phyloP scores from a whole-genome alignment of 2,329 filamentous ascomycete species.

The Cordyceps cicadae region DNA sequence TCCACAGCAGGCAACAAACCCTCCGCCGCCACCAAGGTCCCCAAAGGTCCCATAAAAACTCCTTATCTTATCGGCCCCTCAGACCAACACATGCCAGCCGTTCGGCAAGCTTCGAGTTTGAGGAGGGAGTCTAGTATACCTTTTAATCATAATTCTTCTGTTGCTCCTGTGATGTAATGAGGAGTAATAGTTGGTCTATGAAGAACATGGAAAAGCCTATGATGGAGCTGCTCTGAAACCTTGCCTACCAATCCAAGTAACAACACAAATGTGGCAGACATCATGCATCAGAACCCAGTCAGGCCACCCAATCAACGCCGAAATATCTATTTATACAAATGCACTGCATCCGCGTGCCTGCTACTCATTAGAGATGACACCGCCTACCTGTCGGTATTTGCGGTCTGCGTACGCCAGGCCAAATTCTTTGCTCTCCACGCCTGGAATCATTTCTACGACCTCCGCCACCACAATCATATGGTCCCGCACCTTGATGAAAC shows the following conservation, averaged over 20 bases:
- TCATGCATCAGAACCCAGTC: neutral
- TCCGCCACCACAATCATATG: conserved; percentile 46
- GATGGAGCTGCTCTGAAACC: neutral
- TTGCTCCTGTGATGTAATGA: too few species aligned
- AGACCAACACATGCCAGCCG: neutral
- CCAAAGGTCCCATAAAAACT: neutral
- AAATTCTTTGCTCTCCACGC: conserved; percentile 27
- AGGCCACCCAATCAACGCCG: neutral
- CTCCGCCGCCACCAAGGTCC: conserved; percentile 2
- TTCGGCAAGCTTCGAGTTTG: neutral
- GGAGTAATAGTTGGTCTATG: too few species aligned
- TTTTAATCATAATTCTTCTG: too few species aligned
- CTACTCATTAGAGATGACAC: conserved; percentile 20
- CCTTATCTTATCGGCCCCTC: conserved; percentile 1
- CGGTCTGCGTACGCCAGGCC: conserved; percentile 43
- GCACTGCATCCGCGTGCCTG: neutral
- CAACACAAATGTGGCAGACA: neutral
- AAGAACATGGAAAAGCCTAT: too few species aligned
- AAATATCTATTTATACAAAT: neutral
- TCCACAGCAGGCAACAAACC: neutral
- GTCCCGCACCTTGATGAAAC: conserved; percentile 40
- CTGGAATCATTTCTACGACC: conserved; percentile 37
- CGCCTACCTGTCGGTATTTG: conserved; percentile 36
- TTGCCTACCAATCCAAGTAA: neutral
- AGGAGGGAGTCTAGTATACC: too few species aligned